Evolutionary conservation across 208 protist genomes (phyloP), one percentile per base, ranked within the genome.

Genomic region (Strigomonas galati): DNA sequence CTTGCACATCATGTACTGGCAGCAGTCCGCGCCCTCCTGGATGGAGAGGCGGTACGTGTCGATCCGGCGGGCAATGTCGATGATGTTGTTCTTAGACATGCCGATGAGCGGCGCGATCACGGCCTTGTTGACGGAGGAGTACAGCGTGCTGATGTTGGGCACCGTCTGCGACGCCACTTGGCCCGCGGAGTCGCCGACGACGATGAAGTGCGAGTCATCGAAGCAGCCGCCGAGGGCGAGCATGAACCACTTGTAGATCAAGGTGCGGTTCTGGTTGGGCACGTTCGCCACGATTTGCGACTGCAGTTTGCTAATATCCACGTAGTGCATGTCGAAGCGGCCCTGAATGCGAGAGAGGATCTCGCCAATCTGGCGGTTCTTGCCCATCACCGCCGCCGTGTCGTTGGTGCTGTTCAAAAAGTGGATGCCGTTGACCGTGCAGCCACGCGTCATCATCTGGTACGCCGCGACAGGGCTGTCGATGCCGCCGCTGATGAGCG

Each of bases 1-100:
- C 67, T 89, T 92, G 76, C 86, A 92, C 83, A 90, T 90, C 83
- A 92, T 89, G 80, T 92, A 92, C 79, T 92, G 86, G 66, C 88
- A 94, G 71, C 88, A 94, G 76, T 94, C 88, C 21, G 80, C 85
- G 46, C 85, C 88, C 67, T 94, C 79, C 52, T 84, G 71, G 35
- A 90, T 92, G 55, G 83, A 89, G 55, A 81, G 62, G 53, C 81
- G 82, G 55, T 84, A 94, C 24, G 83, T 88, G 61, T 76, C 69
- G 67, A 94, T 88, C 56, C 72, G 76, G 21, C 81, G 72, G 9
- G 85, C 85, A 53, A 81, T 67, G 37, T 85, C 79, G 9, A 94
- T 87, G 71, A 94, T 94, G 44, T 60, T 69, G 40, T 67, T 80
- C 82, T 94, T 94, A 15, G 70, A 55, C 54, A 82, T 65, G 30